Percentiles rank a stretch among this genome's conserved stretches.
These are phyloP conservation scores for Ustanciosporium gigantosporum DNA, from an alignment of 1,284 basidiomycete genomes.

Conservation along the genomic window DNA sequence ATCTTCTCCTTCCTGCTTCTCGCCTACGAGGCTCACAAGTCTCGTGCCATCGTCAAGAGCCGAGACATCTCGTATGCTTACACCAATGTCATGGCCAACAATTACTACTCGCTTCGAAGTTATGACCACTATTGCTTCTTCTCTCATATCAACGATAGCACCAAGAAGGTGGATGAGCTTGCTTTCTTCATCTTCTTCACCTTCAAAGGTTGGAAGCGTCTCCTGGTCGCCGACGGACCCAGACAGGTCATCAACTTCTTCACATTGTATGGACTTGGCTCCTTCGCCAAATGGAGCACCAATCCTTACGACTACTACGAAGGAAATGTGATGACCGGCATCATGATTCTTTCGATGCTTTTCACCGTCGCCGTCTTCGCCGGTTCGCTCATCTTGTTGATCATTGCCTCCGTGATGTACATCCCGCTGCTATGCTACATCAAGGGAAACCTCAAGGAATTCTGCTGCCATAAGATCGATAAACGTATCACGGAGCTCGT, in stretches of 20 bases:
- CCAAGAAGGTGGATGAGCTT: conserved; percentile 93
- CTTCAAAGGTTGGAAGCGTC: conserved; percentile 96
- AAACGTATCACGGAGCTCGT: conserved; percentile 92
- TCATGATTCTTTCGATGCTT: conserved; percentile 82
- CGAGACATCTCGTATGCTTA: conserved; percentile 78
- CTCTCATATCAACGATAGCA: conserved; percentile 90
- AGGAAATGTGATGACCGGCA: conserved; percentile 72
- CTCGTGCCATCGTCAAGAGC: conserved; percentile 88
- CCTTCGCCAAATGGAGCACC: conserved; percentile 71
- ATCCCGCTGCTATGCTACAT: conserved; percentile 91
- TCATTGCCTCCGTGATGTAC: conserved; percentile 83
- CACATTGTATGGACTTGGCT: conserved; percentile 87
- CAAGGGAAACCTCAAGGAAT: conserved; percentile 92
- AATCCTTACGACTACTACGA: conserved; percentile 70
- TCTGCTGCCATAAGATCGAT: conserved; percentile 97
- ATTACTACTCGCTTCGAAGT: conserved; percentile 70
- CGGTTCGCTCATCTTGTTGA: conserved; percentile 78
- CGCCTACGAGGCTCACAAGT: conserved; percentile 87
- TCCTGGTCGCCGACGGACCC: conserved; percentile 92
- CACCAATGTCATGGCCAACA: conserved; percentile 88
- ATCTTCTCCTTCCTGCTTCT: conserved; percentile 92
- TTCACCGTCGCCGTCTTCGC: conserved; percentile 87
- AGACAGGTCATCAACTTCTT: conserved; percentile 95
- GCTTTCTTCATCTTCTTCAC: conserved; percentile 99
- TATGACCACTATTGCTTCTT: conserved; percentile 99